Conservation (phyloP, 2,329 filamentous ascomycete genomes). For the Pezicula rhizophila region DNA sequence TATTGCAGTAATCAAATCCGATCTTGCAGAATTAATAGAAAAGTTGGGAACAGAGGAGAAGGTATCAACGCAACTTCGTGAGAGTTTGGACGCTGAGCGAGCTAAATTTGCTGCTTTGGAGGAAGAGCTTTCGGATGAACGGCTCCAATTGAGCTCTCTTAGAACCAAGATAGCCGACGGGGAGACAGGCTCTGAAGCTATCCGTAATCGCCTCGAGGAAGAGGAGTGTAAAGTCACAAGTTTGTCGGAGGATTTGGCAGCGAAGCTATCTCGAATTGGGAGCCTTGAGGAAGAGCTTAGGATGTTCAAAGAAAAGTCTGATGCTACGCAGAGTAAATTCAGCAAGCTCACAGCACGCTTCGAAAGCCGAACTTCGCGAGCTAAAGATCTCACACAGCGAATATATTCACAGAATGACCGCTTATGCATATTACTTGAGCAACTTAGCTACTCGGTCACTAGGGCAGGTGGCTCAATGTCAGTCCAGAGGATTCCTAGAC, state of each 20-base stretch:
- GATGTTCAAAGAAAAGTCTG: conserved; percentile 59
- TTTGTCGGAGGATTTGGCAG: conserved; percentile 65
- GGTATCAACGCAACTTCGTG: conserved; percentile 44
- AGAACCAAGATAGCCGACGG: conserved; percentile 72
- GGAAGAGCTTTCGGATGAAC: conserved; percentile 54
- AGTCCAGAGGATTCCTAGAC: conserved; percentile 64
- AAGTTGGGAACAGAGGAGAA: conserved; percentile 47
- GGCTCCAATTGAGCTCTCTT: conserved; percentile 62
- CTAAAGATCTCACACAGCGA: conserved; percentile 78
- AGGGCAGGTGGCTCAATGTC: conserved; percentile 67
- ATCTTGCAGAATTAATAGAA: conserved; percentile 49
- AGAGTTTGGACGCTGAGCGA: conserved; percentile 47
- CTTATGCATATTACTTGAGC: conserved; percentile 75
- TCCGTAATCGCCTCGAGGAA: conserved; percentile 69
- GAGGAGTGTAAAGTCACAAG: conserved; percentile 66
- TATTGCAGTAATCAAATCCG: conserved; percentile 48
- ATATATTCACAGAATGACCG: conserved; percentile 81
- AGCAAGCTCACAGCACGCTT: conserved; percentile 50
- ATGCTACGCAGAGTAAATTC: conserved; percentile 46
- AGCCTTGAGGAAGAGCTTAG: conserved; percentile 71
- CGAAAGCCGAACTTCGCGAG: conserved; percentile 63
- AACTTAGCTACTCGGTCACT: conserved; percentile 76
- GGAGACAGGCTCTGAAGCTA: conserved; percentile 73
- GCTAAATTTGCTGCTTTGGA: conserved; percentile 50
- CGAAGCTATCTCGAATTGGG: conserved; percentile 69